These are phyloP conservation scores for Canavalia gladiata DNA, from an alignment of 306 rosid species.

Conservation along the genomic window DNA sequence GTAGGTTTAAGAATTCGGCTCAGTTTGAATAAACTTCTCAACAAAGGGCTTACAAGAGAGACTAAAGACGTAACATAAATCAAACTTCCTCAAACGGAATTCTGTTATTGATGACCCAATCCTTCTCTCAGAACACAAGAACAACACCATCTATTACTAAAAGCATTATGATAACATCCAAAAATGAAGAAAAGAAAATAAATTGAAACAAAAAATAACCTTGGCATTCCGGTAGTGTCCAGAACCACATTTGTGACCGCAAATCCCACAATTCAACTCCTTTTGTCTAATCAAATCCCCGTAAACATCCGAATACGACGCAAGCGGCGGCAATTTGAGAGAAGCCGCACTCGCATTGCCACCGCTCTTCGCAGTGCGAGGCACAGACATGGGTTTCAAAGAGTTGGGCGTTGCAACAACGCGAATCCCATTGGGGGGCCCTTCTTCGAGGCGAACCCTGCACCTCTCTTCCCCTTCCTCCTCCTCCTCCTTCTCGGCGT, in stretches of 20 bases:
- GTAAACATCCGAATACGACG: conserved; percentile 75
- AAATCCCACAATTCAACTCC: conserved; percentile 68
- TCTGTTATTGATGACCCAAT: background rate
- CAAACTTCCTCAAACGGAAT: too few relatives aligned
- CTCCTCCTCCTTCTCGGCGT: conserved; percentile 35
- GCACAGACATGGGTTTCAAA: conserved; percentile 65
- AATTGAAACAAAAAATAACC: conserved; percentile 55
- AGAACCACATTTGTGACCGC: conserved; percentile 67
- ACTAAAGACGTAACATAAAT: too few relatives aligned
- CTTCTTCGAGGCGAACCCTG: conserved; percentile 73
- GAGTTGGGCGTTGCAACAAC: conserved; percentile 85
- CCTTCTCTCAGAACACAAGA: background rate
- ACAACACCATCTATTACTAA: background rate
- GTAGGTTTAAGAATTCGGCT: too few relatives aligned
- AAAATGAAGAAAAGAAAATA: background rate
- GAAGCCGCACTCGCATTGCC: conserved; percentile 44
- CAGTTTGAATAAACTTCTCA: too few relatives aligned
- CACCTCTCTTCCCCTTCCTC: conserved; percentile 51
- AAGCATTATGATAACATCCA: background rate
- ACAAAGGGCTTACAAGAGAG: too few relatives aligned
- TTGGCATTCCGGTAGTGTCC: conserved; percentile 61
- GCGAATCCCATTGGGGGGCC: conserved; percentile 83
- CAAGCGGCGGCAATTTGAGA: conserved; percentile 67
- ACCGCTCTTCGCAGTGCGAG: conserved; percentile 43
- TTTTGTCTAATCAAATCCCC: conserved; percentile 59